phyloP scores from a whole-genome alignment of 2,329 filamentous ascomycete species.

The Alternaria longipes region DNA sequence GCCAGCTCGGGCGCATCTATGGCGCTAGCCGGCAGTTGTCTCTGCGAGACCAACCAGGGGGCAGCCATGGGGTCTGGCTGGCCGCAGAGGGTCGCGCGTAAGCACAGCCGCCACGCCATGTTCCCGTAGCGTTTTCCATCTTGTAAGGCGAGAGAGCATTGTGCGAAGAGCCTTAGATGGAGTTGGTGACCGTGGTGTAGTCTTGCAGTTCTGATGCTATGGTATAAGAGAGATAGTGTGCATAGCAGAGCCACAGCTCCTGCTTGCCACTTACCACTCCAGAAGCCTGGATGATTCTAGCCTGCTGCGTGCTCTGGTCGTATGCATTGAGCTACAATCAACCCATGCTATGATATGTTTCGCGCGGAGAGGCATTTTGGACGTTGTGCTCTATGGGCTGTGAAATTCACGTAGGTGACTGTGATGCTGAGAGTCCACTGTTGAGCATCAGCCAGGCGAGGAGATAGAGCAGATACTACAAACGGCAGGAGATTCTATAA shows the following conservation, averaged over 20 bases:
- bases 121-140: constrained; percentile 94
- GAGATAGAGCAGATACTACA: too few relatives aligned
- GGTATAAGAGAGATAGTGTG: not conserved
- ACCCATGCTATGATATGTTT: constrained; percentile 88
- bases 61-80: constrained; percentile 63
- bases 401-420: not conserved
- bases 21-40: constrained; percentile 38
- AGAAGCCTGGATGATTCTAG: constrained; percentile 96
- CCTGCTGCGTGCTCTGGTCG: constrained; percentile 91
- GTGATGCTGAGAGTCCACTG: too few relatives aligned
- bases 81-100: constrained; percentile 89
- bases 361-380: constrained; percentile 81
- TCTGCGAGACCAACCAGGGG: constrained; percentile 46
- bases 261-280: constrained; percentile 75
- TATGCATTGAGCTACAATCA: constrained; percentile 89
- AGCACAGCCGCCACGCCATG: constrained; percentile 93
- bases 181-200: constrained; percentile 30
- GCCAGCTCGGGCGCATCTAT: constrained; percentile 56
- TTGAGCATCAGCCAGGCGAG: too few relatives aligned
- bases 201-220: too few relatives aligned
- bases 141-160: constrained; percentile 92
- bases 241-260: not conserved
- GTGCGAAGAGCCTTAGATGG: constrained; percentile 77
- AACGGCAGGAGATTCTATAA: too few relatives aligned
- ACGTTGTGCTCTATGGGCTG: constrained; percentile 8